These are phyloP conservation scores for Candida sp. DNA, from an alignment of 1,139 yeast species.

Conservation along the genomic window DNA sequence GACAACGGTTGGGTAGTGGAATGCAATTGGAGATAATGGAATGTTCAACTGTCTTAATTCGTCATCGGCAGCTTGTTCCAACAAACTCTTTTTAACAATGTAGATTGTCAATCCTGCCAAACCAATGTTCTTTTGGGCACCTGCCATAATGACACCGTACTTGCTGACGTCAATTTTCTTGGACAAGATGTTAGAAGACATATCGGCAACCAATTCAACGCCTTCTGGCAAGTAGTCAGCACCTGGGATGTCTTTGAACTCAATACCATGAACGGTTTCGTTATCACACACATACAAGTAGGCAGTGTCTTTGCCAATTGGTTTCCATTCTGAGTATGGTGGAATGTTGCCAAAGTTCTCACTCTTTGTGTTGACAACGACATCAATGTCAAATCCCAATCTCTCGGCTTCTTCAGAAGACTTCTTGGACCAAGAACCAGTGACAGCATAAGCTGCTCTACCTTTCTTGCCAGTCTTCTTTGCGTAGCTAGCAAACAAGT, in stretches of 20 bases:
- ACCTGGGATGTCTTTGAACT: slow-evolving; percentile 62
- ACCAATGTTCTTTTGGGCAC: slow-evolving; percentile 98
- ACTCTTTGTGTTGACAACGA: slow-evolving; percentile 68
- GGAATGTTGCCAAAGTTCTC: slow-evolving; percentile 76
- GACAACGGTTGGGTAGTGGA: slow-evolving; percentile 86
- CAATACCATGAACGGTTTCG: slow-evolving; percentile 96
- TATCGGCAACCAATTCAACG: slow-evolving; percentile 88
- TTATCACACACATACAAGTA: slow-evolving; percentile 93
- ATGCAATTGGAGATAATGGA: slow-evolving; percentile 87
- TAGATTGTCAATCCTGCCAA: slow-evolving; percentile 94
- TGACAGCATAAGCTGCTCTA: slow-evolving; percentile 84
- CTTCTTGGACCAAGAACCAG: slow-evolving; percentile 95
- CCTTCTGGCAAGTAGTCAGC: slow-evolving; percentile 61
- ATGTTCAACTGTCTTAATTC: slow-evolving; percentile 61
- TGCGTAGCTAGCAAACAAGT: slow-evolving; percentile 77
- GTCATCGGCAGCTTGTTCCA: slow-evolving; percentile 69
- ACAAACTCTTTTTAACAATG: slow-evolving; percentile 79
- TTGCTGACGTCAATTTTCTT: slow-evolving; percentile 79
- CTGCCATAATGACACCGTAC: slow-evolving; percentile 89
- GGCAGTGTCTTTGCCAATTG: slow-evolving; percentile 61
- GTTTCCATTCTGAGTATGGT: slow-evolving; percentile 63
- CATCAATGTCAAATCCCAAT: slow-evolving; percentile 77
- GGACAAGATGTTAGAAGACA: slow-evolving; percentile 92
- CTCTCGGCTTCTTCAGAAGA: slow-evolving; percentile 86
- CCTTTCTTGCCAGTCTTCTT: slow-evolving; percentile 73